phyloP scores from a whole-genome alignment of 306 rosid genomes.

The Acacia confusa region DNA sequence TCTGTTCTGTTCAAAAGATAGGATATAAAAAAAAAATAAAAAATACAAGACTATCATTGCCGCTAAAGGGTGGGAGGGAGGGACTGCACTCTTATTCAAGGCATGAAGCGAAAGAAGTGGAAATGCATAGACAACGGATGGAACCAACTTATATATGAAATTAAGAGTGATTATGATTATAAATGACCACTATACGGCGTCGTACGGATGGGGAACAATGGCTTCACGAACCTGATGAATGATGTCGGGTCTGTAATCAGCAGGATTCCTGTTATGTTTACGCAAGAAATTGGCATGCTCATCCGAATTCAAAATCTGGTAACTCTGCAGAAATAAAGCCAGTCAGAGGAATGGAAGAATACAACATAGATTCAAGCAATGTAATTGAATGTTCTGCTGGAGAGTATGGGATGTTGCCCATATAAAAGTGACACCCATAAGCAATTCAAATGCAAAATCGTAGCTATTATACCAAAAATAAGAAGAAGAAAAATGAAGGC shows the following conservation, averaged over 20 bases:
- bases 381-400: neutral
- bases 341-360: neutral
- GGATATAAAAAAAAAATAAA: too few species aligned
- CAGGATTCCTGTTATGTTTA: conserved; percentile 67
- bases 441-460: neutral
- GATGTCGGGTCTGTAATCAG: conserved; percentile 81
- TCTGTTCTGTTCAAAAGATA: too few species aligned
- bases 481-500: neutral
- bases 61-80: neutral
- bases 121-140: neutral
- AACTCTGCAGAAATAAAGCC: conserved; percentile 44
- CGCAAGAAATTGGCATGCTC: conserved; percentile 71
- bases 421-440: neutral
- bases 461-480: neutral
- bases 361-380: neutral
- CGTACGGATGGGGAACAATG: neutral
- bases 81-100: neutral
- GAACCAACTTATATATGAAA: neutral
- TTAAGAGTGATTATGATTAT: neutral
- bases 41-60: neutral
- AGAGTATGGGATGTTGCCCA: neutral
- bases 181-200: neutral
- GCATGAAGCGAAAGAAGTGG: neutral
- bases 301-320: conserved; percentile 81
- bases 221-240: conserved; percentile 65